A percentile compares a stretch with the other conserved stretches of the same genome.
Evolutionary conservation across 2,329 filamentous ascomycete species (phyloP).

Genomic region (Xylariaceae sp.): DNA sequence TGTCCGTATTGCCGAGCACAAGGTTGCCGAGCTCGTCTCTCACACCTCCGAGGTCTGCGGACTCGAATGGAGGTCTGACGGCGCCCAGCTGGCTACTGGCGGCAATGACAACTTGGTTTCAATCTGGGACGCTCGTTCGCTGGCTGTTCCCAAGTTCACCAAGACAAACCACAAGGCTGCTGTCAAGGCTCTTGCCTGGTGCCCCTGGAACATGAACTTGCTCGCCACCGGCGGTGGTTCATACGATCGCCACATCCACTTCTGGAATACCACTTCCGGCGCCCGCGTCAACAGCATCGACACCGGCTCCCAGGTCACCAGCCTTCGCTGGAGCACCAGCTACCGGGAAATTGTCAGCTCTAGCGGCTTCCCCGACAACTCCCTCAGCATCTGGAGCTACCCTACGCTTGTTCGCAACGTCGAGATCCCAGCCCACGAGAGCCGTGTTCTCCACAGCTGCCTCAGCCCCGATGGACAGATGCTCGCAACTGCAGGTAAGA

Average conservation of each 20-base stretch:
- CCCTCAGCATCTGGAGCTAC: conserved; percentile 98
- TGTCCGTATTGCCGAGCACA: conserved; percentile 96
- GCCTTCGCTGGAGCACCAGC: conserved; percentile 92
- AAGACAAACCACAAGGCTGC: conserved; percentile 99
- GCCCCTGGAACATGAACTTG: conserved; percentile 97
- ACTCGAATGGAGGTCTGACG: conserved; percentile 96
- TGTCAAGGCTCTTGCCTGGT: conserved; percentile 98
- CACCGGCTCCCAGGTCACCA: conserved; percentile 96
- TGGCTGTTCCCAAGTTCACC: conserved; percentile 95
- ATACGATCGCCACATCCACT: conserved; percentile 98
- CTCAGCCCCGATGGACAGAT: conserved; percentile 98
- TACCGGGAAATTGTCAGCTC: conserved; percentile 99
- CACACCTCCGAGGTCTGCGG: conserved; percentile 98
- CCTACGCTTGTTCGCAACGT: conserved; percentile 95
- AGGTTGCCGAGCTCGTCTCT: conserved; percentile 94
- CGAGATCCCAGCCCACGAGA: conserved; percentile 97
- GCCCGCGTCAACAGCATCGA: conserved; percentile 99
- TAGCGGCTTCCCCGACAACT: conserved; percentile 98
- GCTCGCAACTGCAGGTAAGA: conserved; percentile 85
- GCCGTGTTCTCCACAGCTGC: conserved; percentile 93
- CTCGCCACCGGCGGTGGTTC: conserved; percentile 95
- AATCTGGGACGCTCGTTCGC: conserved; percentile 96
- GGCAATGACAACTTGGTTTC: conserved; percentile 99
- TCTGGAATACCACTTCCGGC: conserved; percentile 99
- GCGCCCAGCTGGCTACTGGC: conserved; percentile 94